Base-by-base conservation (phyloP, 331 rosid species). In the Spiraea crenata region DNA sequence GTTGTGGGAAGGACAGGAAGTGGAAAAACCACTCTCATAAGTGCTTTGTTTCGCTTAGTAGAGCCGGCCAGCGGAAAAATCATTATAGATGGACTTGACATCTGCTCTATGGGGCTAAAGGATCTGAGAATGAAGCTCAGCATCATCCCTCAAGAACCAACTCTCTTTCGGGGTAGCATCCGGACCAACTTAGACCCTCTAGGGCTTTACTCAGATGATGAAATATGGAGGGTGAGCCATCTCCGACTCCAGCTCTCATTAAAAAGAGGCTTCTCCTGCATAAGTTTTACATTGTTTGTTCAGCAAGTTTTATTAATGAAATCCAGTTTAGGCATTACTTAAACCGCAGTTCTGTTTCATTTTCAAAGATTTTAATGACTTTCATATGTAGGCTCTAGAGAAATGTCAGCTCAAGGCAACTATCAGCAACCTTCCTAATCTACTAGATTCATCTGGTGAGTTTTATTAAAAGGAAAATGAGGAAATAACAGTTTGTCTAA, bases 1-100 rank as follows among this genome's bases (percentile, higher is more conserved):
- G 86, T 92, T 63, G 96, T 90, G 44, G 96, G 96, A 84, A 88
- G 96, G 61, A 92, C 98, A n/a, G 96, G 96, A 77, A 92, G 96
- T 35, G 90, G 96, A 45, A 92, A 90, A 84, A 86, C 89, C 3
- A 92, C 98, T 31, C 85, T 92, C 5, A 81, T 92, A 14, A 90
- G 96, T 75, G 92, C 96, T 69, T 76, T 92, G 79, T 88, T 92
- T 76, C 91, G 93, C 55, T 81, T 90, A 56, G 93, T 92, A 42
- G 98, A 92, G 82, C 98, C 97, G 7, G 71, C 82, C 59, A 63
- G 79, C 35, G 93, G 96, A 57, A 70, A 76, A 56, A 84, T 92
- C 48, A 25, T 85, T 39, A 82, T 90, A 38, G 96, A 88, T 73
- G 90, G 83, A 69, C 55, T 90, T 17, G 85, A 85, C 73, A 86